A percentile compares a stretch with the other conserved stretches of the same genome.
These are phyloP conservation scores for Cladophialophora bantiana DNA, from an alignment of 2,329 filamentous ascomycete species.

Conservation along the genomic window DNA sequence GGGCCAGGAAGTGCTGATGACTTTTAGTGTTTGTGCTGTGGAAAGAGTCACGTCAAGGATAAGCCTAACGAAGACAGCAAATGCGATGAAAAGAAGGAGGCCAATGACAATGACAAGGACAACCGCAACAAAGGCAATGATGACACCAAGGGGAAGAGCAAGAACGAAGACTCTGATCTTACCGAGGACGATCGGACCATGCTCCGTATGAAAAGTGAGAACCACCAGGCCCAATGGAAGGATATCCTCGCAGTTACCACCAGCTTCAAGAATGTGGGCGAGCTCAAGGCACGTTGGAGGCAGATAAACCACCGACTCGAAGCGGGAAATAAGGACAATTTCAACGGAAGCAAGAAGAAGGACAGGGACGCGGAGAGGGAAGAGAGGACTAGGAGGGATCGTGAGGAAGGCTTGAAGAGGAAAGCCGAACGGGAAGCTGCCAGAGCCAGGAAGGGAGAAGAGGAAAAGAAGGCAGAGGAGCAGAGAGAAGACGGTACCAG, in stretches of 20 bases:
- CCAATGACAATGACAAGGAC: slow-evolving; percentile 11
- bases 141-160: slow-evolving; percentile 8
- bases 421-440: slow-evolving; percentile 16
- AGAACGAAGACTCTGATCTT: slow-evolving; percentile 20
- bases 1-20: background rate
- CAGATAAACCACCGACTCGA: slow-evolving; percentile 34
- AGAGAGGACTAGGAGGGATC: slow-evolving; percentile 1
- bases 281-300: slow-evolving; percentile 38
- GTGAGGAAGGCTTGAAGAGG: slow-evolving; percentile 27
- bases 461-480: slow-evolving; percentile 22
- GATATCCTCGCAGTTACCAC: slow-evolving; percentile 35
- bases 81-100: slow-evolving; percentile 9
- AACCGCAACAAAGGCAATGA: slow-evolving; percentile 18
- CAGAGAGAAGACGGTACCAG: slow-evolving; percentile 15
- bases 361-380: slow-evolving; percentile 25
- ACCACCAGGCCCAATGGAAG: slow-evolving; percentile 36
- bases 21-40: slow-evolving; percentile 35
- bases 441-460: slow-evolving; percentile 10
- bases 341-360: slow-evolving; percentile 19
- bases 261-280: slow-evolving; percentile 24
- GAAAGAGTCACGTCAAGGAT: slow-evolving; percentile 24
- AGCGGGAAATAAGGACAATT: slow-evolving; percentile 19
- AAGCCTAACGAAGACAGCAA: background rate
- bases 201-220: slow-evolving; percentile 40
- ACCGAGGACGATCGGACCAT: slow-evolving; percentile 40